phyloP scores from a whole-genome alignment of 176 grass and related monocot species.

The Ensete ventricosum region DNA sequence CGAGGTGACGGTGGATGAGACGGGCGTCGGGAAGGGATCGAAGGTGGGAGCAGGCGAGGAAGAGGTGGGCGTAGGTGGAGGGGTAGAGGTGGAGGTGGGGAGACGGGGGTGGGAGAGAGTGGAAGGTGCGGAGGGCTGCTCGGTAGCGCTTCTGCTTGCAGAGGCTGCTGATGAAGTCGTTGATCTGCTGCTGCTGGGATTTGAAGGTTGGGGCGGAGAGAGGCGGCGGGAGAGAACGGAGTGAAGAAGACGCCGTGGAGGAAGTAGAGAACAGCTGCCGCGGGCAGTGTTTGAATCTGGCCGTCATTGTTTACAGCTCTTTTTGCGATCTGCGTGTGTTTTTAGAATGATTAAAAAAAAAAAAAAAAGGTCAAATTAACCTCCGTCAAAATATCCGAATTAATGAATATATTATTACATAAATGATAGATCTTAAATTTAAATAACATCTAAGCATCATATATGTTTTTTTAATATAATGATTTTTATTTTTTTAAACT shows the following conservation, averaged over 20 bases:
- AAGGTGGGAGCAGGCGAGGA: slow-evolving; percentile 22
- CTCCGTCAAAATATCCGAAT: no score
- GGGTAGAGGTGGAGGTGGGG: slow-evolving; percentile 10
- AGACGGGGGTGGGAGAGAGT: slow-evolving; percentile 4
- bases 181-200: not conserved
- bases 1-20: slow-evolving; percentile 17
- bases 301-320: not conserved
- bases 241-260: not conserved
- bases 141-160: slow-evolving; percentile 10
- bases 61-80: slow-evolving; percentile 26
- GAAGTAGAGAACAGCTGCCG: not conserved
- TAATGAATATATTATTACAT: no score
- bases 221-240: not conserved
- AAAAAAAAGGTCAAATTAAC: no score
- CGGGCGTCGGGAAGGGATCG: slow-evolving; percentile 18
- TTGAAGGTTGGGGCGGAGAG: not conserved
- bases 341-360: no score
- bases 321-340: no score
- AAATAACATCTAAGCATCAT: no score
- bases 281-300: not conserved
- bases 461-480: no score
- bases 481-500: no score
- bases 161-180: slow-evolving; percentile 21
- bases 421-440: no score
- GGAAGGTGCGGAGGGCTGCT: slow-evolving; percentile 11